Evolutionary conservation across 306 rosid genomes (phyloP).

Genomic region (Sphenostylis stenocarpa): DNA sequence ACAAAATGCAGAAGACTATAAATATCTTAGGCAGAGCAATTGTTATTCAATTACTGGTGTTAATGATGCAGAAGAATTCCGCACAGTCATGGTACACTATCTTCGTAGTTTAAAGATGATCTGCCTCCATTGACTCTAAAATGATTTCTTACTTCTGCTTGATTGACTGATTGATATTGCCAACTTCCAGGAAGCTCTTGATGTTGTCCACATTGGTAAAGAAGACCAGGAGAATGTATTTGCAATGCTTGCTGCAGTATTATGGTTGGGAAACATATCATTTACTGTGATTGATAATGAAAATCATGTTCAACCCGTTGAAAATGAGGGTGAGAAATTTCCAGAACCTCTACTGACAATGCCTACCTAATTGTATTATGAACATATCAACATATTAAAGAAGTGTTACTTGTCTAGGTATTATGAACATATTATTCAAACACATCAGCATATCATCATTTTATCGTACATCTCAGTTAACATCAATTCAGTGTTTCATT

Average conservation of each 20-base stretch:
- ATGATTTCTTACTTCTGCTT: slow-evolving; percentile 7
- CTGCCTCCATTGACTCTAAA: slow-evolving; percentile 2
- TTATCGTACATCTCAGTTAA: neutral
- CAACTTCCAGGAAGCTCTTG: slow-evolving; percentile 80
- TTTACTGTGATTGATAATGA: slow-evolving; percentile 83
- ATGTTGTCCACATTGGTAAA: slow-evolving; percentile 81
- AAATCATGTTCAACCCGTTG: slow-evolving; percentile 77
- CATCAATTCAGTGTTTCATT: neutral
- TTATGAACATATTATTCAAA: neutral
- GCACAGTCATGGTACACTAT: slow-evolving; percentile 59
- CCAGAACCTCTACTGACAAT: slow-evolving; percentile 16
- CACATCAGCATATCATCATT: neutral
- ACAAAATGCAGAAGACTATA: slow-evolving; percentile 66
- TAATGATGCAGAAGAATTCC: slow-evolving; percentile 80
- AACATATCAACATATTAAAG: neutral
- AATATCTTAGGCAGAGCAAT: slow-evolving; percentile 77
- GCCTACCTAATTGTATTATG: neutral
- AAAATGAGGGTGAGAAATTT: slow-evolving; percentile 68
- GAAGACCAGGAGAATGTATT: slow-evolving; percentile 82
- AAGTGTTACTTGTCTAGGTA: neutral
- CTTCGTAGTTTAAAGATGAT: slow-evolving; percentile 9
- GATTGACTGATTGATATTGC: slow-evolving; percentile 8
- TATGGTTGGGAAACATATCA: slow-evolving; percentile 89
- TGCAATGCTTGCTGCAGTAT: slow-evolving; percentile 95
- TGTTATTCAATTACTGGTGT: slow-evolving; percentile 74